Percentiles rank a stretch among this genome's conserved stretches.
Evolutionary conservation across 331 rosid genomes (phyloP).

Genomic region (Pyracantha coccinea): DNA sequence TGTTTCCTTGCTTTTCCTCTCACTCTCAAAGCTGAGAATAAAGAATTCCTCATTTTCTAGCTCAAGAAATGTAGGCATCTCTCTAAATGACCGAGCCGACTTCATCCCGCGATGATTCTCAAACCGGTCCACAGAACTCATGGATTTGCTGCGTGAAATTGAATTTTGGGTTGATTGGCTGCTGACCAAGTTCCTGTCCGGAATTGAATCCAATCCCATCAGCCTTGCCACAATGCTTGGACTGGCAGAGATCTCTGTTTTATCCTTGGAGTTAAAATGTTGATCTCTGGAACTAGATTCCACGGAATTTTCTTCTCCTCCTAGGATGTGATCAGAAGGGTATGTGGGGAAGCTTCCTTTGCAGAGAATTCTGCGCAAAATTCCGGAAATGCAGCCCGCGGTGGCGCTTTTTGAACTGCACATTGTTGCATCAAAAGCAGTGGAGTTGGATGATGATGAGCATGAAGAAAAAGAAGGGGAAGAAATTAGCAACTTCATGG

Average conservation of each 20-base stretch:
- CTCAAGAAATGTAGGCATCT: slow-evolving; percentile 42
- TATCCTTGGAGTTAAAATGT: slow-evolving; percentile 7
- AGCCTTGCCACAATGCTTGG: slow-evolving; percentile 52
- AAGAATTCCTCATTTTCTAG: slow-evolving; percentile 56
- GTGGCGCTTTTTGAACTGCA: slow-evolving; percentile 46
- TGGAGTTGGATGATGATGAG: slow-evolving; percentile 24
- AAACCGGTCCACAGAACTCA: slow-evolving; percentile 53
- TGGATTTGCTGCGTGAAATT: slow-evolving; percentile 51
- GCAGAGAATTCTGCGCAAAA: slow-evolving; percentile 66
- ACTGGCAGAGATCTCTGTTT: slow-evolving; percentile 2
- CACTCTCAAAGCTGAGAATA: slow-evolving; percentile 52
- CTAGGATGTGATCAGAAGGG: slow-evolving; percentile 43
- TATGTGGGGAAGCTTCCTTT: slow-evolving; percentile 66
- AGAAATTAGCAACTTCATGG: slow-evolving; percentile 45
- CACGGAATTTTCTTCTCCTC: neutral
- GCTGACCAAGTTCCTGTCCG: slow-evolving; percentile 8
- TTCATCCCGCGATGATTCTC: slow-evolving; percentile 33
- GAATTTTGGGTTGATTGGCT: slow-evolving; percentile 1
- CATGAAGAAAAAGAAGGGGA: slow-evolving; percentile 32
- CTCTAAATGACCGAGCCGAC: slow-evolving; percentile 54
- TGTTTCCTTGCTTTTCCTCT: slow-evolving; percentile 11
- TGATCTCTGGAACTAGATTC: slow-evolving; percentile 7
- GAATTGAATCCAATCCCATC: slow-evolving; percentile 60
- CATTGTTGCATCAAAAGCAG: slow-evolving; percentile 29
- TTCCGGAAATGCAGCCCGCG: slow-evolving; percentile 48